Evolutionary conservation across 352 stramenopile genomes (phyloP).

Genomic region (Phytophthora pistaciae): DNA sequence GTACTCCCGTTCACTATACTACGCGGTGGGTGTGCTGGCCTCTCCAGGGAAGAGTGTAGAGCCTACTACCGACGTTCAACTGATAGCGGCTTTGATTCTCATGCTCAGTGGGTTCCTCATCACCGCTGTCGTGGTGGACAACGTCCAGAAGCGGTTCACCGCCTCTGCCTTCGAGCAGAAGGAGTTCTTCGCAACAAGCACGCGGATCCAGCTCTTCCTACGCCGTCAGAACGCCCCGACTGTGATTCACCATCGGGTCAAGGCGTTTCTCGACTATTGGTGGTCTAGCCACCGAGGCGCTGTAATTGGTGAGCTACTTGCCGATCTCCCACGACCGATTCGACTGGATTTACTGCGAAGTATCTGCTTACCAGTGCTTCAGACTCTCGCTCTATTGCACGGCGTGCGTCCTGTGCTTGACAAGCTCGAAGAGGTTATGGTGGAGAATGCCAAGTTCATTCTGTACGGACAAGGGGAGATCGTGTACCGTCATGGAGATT

Average conservation of each 20-base stretch:
- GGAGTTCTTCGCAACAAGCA: slow-evolving; percentile 60
- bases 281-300: slow-evolving; percentile 70
- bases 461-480: slow-evolving; percentile 69
- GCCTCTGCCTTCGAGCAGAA: slow-evolving; percentile 67
- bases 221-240: slow-evolving; percentile 56
- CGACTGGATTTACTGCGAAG: slow-evolving; percentile 52
- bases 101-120: slow-evolving; percentile 62
- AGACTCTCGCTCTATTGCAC: slow-evolving; percentile 50
- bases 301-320: slow-evolving; percentile 51
- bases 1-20: slow-evolving; percentile 55
- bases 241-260: slow-evolving; percentile 57
- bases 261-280: slow-evolving; percentile 77
- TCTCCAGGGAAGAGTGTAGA: slow-evolving; percentile 56
- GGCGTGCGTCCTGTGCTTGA: slow-evolving; percentile 39
- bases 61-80: slow-evolving; percentile 45
- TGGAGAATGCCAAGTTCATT: slow-evolving; percentile 61
- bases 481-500: slow-evolving; percentile 65
- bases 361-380: slow-evolving; percentile 57
- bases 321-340: slow-evolving; percentile 58
- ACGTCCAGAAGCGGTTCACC: slow-evolving; percentile 66
- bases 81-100: slow-evolving; percentile 46
- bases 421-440: slow-evolving; percentile 53
- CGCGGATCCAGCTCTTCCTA: slow-evolving; percentile 65
- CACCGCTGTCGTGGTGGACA: slow-evolving; percentile 53
- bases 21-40: slow-evolving; percentile 49